Evolutionary conservation across 805 yeast species (phyloP), one percentile per base, ranked within the genome.

Genomic region (Lachancea kluyveri): DNA sequence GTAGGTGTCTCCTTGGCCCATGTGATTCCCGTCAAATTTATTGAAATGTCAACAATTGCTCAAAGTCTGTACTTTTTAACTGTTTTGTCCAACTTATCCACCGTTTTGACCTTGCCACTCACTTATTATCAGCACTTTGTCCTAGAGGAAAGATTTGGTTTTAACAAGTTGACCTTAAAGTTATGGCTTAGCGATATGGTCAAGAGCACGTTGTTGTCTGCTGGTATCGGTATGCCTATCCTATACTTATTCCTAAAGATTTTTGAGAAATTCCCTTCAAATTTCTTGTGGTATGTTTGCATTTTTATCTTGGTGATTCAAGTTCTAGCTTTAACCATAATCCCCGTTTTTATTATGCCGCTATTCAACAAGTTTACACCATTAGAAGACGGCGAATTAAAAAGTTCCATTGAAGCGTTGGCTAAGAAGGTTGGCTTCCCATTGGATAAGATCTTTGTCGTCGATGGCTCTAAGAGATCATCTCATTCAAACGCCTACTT

Each of bases 401-500:
- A 84, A 56, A 60, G 70, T 8, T 76, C 82, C 4, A 86, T 92
- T 57, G 94, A 87, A 58, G 65, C 72, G 11, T 72, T 92, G 42
- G 96, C 97, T 12, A 54, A 65, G 10, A 61, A 69, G 33, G 81
- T 84, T 52, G 66, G 74, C 21, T 92, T 92, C 74, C 99, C 98
- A 39, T 72, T 90, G 52, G 74, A 79, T 35, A 77, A 86, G 51
- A 65, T 92, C 34, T 85, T 73, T 50, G 96, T 88, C 28, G 77
- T 88, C 53, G 99, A 92, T 57, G 96, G 97, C n/a, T 88, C 97
- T 24, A 85, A 82, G 54, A 80, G 97, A 66, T 85, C 96, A 1
- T 76, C 94, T 6, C 98, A 92, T 61, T 90, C 97, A 6, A 92
- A 92, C 54, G 99, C 99, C 25, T 90, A 86, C 59, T 92, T 92